Base-by-base conservation (phyloP, 441 rosid genomes). In the Erodium moschatum region DNA sequence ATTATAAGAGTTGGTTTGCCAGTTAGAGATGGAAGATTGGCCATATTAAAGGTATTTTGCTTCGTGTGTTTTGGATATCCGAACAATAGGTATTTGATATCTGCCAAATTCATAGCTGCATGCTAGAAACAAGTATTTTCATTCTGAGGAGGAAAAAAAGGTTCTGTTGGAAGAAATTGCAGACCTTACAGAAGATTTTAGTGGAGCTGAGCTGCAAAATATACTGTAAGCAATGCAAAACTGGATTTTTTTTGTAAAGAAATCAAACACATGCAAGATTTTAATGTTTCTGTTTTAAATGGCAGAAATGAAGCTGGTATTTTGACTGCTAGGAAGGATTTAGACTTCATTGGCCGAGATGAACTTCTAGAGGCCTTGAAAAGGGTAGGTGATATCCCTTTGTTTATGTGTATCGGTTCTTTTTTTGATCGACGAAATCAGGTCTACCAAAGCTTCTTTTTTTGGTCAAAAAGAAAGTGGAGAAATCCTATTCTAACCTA, bases 201-300 rank as follows among this genome's bases (percentile, higher is more conserved):
- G 96, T 11, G 97, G 97, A 77, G 99, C 97, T 16, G 99, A 91
- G 82, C 92, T 94, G 76, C 99, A 91, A 75, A 94, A 94, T 82
- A 85, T 94, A 86, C 77, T 94, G 99, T 94, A 80, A 63, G 38
- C 66, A 65, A 18, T 69, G 63, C 69, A 40, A 38, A 21, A 69
- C 16, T 63, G 35, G 18, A 66, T 75, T 40, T 19, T 75, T 40
- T 19, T 0, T 0, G 0, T 0, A 33, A 33, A 33, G 4, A 33
- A 33, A 33, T 60, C 63, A 42, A 67, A 13, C 20, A 70, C 63
- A 67, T 60, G 58, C 67, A 35, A 46, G 38, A 21, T 35, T 54
- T 80, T 84, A 70, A 85, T 74, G 50, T 70, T 77, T 21, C 66
- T 67, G 69, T 31, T 73, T 70, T 77, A 54, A 62, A 67, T 75